Percentiles rank a stretch among this genome's conserved stretches.
Evolutionary conservation across 345 rosid species (phyloP).

Genomic region (Erodium maritimum): DNA sequence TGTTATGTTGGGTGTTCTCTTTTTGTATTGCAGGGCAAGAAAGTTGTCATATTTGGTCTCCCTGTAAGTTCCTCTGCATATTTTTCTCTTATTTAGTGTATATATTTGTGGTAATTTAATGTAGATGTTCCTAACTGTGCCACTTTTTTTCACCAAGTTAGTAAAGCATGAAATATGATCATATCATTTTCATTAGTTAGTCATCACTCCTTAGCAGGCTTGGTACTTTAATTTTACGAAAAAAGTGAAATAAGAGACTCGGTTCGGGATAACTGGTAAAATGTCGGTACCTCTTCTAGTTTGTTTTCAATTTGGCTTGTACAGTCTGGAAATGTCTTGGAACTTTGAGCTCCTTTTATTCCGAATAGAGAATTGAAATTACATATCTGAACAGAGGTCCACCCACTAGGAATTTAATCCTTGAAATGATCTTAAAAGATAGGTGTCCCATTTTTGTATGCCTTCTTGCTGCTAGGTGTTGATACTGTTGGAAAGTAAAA

Average conservation of each 20-base stretch:
- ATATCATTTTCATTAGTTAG: too few relatives aligned
- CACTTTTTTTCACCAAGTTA: too few relatives aligned
- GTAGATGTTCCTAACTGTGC: too few relatives aligned
- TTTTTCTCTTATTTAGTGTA: neutral
- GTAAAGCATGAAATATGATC: too few relatives aligned
- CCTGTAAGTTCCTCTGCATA: constrained; percentile 42
- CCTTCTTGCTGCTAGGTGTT: too few relatives aligned
- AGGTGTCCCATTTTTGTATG: neutral
- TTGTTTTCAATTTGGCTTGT: neutral
- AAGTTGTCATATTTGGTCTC: constrained; percentile 84
- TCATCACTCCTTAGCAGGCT: too few relatives aligned
- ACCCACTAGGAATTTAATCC: neutral
- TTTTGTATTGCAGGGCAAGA: constrained; percentile 57
- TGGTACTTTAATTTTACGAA: too few relatives aligned
- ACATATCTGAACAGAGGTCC: neutral
- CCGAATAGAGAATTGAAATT: neutral
- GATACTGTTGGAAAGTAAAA: neutral
- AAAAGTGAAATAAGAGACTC: too few relatives aligned
- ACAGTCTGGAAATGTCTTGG: neutral
- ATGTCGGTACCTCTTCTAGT: neutral
- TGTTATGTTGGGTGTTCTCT: constrained; percentile 1
- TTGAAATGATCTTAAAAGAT: neutral
- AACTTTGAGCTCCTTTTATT: neutral
- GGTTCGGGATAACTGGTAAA: too few relatives aligned
- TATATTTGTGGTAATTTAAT: neutral